These are phyloP conservation scores for Emydomyces testavorans DNA, from an alignment of 2,329 filamentous ascomycete genomes.

Conservation along the genomic window DNA sequence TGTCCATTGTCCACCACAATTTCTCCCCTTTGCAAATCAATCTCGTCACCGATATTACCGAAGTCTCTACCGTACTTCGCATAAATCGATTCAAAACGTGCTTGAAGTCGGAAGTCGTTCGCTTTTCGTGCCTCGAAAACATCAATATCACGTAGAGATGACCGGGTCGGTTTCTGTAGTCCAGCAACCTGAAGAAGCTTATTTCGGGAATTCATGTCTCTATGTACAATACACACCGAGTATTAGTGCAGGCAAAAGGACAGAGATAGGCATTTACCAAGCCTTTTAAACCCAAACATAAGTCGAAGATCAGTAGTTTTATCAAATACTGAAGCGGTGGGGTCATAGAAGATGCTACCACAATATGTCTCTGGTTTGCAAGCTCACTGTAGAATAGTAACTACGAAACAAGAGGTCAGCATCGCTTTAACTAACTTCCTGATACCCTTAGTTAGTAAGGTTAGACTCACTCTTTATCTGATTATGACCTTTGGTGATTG, in stretches of 20 bases:
- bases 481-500: no score
- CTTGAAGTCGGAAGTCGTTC: conserved; percentile 63
- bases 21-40: conserved; percentile 68
- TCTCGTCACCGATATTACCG: conserved; percentile 72
- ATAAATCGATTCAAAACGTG: conserved; percentile 79
- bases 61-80: conserved; percentile 80
- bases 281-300: not conserved
- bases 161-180: no score
- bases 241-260: not conserved
- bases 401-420: no score
- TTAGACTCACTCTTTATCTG: no score
- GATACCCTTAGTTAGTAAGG: no score
- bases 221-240: not conserved
- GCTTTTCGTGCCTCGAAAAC: conserved; percentile 51
- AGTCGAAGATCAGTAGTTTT: no score
- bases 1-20: conserved; percentile 91
- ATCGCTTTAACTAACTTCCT: no score
- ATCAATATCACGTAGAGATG: conserved; percentile 19
- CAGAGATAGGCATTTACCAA: not conserved
- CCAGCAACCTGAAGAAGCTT: conserved; percentile 6
- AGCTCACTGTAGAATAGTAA: no score
- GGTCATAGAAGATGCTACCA: not conserved
- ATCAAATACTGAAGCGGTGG: no score
- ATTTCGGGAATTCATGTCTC: not conserved
- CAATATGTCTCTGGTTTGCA: not conserved